Evolutionary conservation across 2,329 filamentous ascomycete genomes (phyloP).

Genomic region (Scytalidium sp.): DNA sequence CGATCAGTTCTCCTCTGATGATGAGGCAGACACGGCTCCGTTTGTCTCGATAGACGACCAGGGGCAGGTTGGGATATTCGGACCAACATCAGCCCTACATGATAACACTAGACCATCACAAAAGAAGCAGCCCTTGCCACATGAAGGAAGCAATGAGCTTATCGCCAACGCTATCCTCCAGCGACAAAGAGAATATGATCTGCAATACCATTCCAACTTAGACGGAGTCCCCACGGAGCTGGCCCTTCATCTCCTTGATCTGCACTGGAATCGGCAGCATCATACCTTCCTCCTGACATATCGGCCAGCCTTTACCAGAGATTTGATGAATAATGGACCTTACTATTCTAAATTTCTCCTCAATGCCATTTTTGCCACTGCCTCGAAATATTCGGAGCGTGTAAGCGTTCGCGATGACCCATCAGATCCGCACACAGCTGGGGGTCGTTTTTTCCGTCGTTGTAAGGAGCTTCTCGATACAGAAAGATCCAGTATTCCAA

Average conservation of each 20-base stretch:
- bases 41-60: slow-evolving; percentile 9
- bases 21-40: background rate
- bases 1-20: background rate
- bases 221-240: slow-evolving; percentile 51
- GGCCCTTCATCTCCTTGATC: slow-evolving; percentile 46
- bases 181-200: slow-evolving; percentile 47
- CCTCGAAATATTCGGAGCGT: slow-evolving; percentile 24
- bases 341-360: slow-evolving; percentile 35
- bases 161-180: slow-evolving; percentile 46
- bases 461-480: slow-evolving; percentile 40
- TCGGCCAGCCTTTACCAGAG: slow-evolving; percentile 48
- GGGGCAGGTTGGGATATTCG: slow-evolving; percentile 9
- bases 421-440: slow-evolving; percentile 17
- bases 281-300: slow-evolving; percentile 46
- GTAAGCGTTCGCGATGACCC: slow-evolving; percentile 17
- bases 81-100: slow-evolving; percentile 8
- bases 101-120: slow-evolving; percentile 9
- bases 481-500: slow-evolving; percentile 48
- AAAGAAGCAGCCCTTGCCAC: slow-evolving; percentile 10
- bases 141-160: slow-evolving; percentile 35
- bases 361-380: slow-evolving; percentile 32
- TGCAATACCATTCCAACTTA: slow-evolving; percentile 44
- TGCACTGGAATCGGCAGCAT: slow-evolving; percentile 54
- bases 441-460: slow-evolving; percentile 26
- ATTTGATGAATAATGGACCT: slow-evolving; percentile 30